These are phyloP conservation scores for Aspergillus intermedius DNA, from an alignment of 2,329 filamentous ascomycete species.

Conservation along the genomic window DNA sequence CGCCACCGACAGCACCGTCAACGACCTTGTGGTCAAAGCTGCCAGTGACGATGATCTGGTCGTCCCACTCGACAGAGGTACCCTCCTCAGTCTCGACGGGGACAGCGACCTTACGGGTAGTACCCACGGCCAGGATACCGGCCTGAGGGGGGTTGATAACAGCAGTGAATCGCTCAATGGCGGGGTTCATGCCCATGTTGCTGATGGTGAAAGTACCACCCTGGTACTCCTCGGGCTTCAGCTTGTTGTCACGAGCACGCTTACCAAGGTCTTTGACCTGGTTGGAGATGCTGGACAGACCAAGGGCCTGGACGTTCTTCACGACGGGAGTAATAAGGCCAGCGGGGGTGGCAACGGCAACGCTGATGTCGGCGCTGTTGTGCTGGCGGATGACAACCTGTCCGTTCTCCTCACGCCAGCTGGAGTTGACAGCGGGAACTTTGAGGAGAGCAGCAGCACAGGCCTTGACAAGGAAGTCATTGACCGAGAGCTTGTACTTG, in stretches of 20 bases:
- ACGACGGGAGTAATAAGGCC: slow-evolving; percentile 98
- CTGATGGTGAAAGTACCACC: slow-evolving; percentile 98
- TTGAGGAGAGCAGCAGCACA: slow-evolving; percentile 82
- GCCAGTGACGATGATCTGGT: slow-evolving; percentile 89
- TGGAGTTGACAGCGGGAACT: slow-evolving; percentile 92
- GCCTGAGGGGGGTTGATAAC: slow-evolving; percentile 99
- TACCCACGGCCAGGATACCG: slow-evolving; percentile 88
- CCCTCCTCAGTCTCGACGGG: slow-evolving; percentile 81
- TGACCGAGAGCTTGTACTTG: slow-evolving; percentile 99
- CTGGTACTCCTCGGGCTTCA: slow-evolving; percentile 99
- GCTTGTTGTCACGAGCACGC: slow-evolving; percentile 91
- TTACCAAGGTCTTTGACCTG: slow-evolving; percentile 95
- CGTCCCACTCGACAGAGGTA: slow-evolving; percentile 79
- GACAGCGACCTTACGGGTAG: slow-evolving; percentile 89
- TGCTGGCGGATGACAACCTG: slow-evolving; percentile 79
- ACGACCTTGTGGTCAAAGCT: slow-evolving; percentile 99
- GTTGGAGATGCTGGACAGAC: slow-evolving; percentile 78
- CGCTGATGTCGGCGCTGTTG: slow-evolving; percentile 88
- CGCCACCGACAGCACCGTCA: slow-evolving; percentile 89
- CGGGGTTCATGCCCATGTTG: slow-evolving; percentile 99
- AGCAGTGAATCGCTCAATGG: slow-evolving; percentile 93
- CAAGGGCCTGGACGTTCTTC: slow-evolving; percentile 76
- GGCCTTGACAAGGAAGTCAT: slow-evolving; percentile 98
- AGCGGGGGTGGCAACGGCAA: slow-evolving; percentile 85
- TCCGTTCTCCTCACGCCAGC: slow-evolving; percentile 75